Percentiles rank a stretch among this genome's conserved stretches.
These are phyloP conservation scores for Hyphopichia burtonii DNA, from an alignment of 1,139 yeast genomes.

Conservation along the genomic window DNA sequence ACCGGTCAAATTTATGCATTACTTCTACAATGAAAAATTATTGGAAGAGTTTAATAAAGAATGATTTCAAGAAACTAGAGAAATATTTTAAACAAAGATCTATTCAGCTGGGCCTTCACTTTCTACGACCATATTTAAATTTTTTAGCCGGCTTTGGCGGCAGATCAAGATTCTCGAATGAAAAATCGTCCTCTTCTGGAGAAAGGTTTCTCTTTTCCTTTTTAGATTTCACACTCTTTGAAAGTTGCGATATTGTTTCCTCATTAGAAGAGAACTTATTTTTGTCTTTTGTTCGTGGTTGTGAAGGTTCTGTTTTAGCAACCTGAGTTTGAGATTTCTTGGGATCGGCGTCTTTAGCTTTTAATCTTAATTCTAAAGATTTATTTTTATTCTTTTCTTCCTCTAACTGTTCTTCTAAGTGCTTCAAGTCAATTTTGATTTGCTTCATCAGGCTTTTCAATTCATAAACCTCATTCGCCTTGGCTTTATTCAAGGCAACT, in stretches of 20 bases:
- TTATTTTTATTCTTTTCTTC: neutral
- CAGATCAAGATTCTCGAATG: constrained; percentile 3
- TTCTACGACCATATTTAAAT: constrained; percentile 1
- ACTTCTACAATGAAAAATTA: constrained; percentile 59
- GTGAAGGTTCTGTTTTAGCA: neutral
- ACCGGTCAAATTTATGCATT: constrained; percentile 74
- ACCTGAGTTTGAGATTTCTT: too few relatives aligned
- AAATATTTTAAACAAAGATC: too few relatives aligned
- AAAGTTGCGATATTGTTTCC: neutral
- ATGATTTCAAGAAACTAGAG: neutral
- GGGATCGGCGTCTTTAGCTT: too few relatives aligned
- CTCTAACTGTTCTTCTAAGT: neutral
- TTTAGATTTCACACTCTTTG: neutral
- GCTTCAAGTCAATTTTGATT: neutral
- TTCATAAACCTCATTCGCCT: neutral
- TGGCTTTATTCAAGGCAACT: neutral
- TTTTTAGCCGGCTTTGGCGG: constrained; percentile 1
- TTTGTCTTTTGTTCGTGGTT: too few relatives aligned
- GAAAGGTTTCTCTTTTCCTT: neutral
- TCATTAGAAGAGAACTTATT: neutral
- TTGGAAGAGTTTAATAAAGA: constrained; percentile 41
- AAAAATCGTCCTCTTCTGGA: constrained; percentile 2
- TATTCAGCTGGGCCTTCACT: too few relatives aligned
- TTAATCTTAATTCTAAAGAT: neutral
- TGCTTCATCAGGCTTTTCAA: neutral